Conservation (phyloP, 345 rosid species). For the Sisymbrium irio region DNA sequence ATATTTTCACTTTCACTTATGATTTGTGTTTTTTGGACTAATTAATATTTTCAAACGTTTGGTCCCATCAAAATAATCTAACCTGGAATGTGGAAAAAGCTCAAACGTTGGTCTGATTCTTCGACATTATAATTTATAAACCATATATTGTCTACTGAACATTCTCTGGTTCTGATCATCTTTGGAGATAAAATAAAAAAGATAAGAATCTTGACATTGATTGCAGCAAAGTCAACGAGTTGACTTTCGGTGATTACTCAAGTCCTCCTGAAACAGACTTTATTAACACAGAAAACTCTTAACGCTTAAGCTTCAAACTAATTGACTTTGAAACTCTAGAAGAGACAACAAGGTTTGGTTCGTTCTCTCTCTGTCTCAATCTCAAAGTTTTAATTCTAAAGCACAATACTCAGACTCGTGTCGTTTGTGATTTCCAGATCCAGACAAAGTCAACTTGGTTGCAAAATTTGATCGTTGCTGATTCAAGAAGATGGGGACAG, state of each 20-base stretch:
- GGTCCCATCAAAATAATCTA: background rate
- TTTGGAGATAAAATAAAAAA: background rate
- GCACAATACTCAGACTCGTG: background rate
- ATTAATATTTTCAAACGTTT: background rate
- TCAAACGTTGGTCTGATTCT: background rate
- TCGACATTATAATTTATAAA: too few relatives aligned
- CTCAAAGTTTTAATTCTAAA: background rate
- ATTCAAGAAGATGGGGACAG: constrained; percentile 21
- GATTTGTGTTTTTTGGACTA: background rate
- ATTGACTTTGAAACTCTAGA: constrained; percentile 7
- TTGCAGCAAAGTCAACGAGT: background rate
- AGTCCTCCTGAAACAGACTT: constrained; percentile 1
- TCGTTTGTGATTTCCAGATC: background rate
- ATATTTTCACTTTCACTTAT: background rate
- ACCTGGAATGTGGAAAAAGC: background rate
- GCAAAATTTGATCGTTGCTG: background rate
- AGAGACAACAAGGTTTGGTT: background rate
- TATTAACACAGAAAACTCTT: too few relatives aligned
- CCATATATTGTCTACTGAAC: background rate
- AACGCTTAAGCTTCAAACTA: background rate
- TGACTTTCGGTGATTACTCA: background rate
- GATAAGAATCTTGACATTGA: background rate
- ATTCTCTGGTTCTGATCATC: background rate
- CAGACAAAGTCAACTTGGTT: background rate
- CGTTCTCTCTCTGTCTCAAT: background rate